Evolutionary conservation across 768 basidiomycete genomes (phyloP).

Genomic region (Pulveroboletus sp.): DNA sequence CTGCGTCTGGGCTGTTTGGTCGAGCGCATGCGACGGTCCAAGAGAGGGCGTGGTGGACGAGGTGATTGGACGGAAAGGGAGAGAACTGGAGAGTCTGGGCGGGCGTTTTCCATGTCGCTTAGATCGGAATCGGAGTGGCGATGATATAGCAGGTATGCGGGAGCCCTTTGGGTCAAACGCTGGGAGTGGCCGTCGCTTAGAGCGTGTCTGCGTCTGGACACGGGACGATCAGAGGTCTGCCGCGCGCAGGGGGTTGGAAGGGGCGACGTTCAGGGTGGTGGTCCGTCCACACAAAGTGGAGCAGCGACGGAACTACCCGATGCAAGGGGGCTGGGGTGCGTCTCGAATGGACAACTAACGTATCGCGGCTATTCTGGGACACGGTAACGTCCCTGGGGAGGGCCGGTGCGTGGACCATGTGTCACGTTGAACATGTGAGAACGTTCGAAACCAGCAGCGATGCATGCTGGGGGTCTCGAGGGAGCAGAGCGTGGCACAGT

Average conservation of each 20-base stretch:
- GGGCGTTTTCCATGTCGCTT: constrained; percentile 26
- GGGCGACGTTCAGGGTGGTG: too few relatives aligned
- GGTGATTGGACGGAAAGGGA: not conserved
- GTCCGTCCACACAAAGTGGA: not conserved
- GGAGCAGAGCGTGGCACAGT: too few relatives aligned
- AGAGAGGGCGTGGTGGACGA: not conserved
- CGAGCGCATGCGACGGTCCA: too few relatives aligned
- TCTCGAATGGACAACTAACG: constrained; percentile 8
- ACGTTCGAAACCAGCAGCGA: not conserved
- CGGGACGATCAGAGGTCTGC: not conserved
- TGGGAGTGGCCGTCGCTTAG: not conserved
- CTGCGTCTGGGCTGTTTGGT: too few relatives aligned
- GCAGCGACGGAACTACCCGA: not conserved
- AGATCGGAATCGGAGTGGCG: constrained; percentile 27
- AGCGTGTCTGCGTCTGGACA: not conserved
- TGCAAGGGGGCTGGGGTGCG: constrained; percentile 11
- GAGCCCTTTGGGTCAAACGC: not conserved
- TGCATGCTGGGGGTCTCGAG: too few relatives aligned
- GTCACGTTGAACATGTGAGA: constrained; percentile 15
- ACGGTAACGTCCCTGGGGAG: constrained; percentile 13
- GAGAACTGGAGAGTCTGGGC: constrained; percentile 8
- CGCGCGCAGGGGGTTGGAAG: too few relatives aligned
- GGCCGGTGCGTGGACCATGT: constrained; percentile 11
- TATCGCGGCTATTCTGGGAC: constrained; percentile 16
- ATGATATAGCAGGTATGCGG: constrained; percentile 15